A percentile compares a stretch with the other conserved stretches of the same genome.
Evolutionary conservation across 371 early-diverging fungal species (phyloP).

Genomic region (Chytridiales sp.): DNA sequence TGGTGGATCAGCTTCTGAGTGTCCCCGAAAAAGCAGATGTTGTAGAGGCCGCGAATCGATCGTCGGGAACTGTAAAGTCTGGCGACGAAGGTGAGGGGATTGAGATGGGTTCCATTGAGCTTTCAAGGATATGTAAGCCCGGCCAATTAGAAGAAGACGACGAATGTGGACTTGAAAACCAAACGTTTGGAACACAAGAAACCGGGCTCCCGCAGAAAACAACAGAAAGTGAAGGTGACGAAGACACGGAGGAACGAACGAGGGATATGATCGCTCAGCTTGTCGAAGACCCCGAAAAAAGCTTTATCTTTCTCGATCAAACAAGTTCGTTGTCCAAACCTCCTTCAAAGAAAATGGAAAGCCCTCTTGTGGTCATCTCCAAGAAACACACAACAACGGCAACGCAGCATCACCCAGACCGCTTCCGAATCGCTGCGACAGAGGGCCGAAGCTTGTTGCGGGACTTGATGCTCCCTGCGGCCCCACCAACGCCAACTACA

Average conservation of each 20-base stretch:
- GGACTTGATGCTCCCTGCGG: too few relatives aligned
- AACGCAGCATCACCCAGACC: not conserved
- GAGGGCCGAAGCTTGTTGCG: too few relatives aligned
- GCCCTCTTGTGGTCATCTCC: not conserved
- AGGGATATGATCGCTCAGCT: conserved; percentile 24
- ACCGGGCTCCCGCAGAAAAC: not conserved
- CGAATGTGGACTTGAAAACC: not conserved
- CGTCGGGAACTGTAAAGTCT: not conserved
- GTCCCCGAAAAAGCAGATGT: not conserved
- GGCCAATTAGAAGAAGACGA: not conserved
- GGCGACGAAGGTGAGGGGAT: not conserved
- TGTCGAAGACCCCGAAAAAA: conserved; percentile 21
- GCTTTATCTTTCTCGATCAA: conserved; percentile 19
- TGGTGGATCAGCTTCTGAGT: not conserved
- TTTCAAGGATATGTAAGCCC: conserved; percentile 3
- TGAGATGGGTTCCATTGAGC: not conserved
- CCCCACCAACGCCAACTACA: too few relatives aligned
- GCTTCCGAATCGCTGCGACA: too few relatives aligned
- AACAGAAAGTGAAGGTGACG: not conserved
- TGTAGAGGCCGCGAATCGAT: not conserved
- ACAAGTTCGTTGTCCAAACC: not conserved
- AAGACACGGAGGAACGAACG: conserved; percentile 16
- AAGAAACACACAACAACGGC: not conserved
- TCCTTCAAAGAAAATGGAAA: not conserved
- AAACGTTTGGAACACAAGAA: not conserved